These are phyloP conservation scores for Apiotrichum gamsii DNA, from an alignment of 1,284 basidiomycete genomes.

Conservation along the genomic window DNA sequence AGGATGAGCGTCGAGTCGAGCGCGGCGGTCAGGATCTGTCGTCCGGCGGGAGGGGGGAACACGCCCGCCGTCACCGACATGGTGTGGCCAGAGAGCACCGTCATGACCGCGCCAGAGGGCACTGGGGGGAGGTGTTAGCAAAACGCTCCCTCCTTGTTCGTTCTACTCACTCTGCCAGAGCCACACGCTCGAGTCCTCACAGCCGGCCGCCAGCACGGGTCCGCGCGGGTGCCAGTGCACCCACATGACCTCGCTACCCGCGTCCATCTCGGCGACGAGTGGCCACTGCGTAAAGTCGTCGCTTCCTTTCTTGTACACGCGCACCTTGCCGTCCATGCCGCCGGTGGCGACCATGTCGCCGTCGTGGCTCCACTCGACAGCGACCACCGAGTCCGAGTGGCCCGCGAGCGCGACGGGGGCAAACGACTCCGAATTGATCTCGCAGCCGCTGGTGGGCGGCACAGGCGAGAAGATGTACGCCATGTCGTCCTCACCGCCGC, in stretches of 20 bases:
- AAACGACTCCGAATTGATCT: constrained; percentile 58
- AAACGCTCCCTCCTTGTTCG: neutral
- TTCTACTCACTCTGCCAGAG: constrained; percentile 75
- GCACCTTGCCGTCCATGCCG: constrained; percentile 92
- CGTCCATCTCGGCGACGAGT: constrained; percentile 84
- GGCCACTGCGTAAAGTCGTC: constrained; percentile 78
- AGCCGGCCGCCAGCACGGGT: constrained; percentile 77
- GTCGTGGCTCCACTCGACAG: constrained; percentile 72
- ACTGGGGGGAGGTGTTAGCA: constrained; percentile 53
- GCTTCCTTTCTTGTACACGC: constrained; percentile 75
- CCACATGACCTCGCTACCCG: constrained; percentile 94
- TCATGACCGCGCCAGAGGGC: constrained; percentile 87
- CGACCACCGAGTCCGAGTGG: constrained; percentile 85
- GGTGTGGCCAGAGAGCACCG: constrained; percentile 88
- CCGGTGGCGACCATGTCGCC: constrained; percentile 91
- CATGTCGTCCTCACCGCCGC: constrained; percentile 91
- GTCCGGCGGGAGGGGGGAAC: constrained; percentile 66
- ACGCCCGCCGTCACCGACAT: constrained; percentile 77
- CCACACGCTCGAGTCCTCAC: constrained; percentile 94
- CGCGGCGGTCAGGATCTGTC: constrained; percentile 80
- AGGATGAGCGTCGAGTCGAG: constrained; percentile 76
- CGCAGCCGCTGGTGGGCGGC: constrained; percentile 19
- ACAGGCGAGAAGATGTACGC: constrained; percentile 72
- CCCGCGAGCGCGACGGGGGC: constrained; percentile 77
- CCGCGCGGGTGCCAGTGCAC: constrained; percentile 96